phyloP scores from a whole-genome alignment of 495 filamentous ascomycete genomes.

The Tuber microsphaerosporum region DNA sequence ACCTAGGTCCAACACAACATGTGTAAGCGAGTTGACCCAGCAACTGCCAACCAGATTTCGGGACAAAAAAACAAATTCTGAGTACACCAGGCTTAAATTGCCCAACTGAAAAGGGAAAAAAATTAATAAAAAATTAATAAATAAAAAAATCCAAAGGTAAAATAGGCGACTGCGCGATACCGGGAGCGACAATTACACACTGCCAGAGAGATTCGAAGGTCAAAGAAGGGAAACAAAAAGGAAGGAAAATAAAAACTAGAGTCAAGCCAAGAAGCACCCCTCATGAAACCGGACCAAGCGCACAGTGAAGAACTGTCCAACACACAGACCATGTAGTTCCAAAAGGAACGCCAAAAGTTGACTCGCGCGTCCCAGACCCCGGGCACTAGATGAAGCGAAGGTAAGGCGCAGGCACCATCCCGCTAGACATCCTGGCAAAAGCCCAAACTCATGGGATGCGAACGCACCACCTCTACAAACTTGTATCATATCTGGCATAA shows the following conservation, averaged over 20 bases:
- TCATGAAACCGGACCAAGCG: slow-evolving; percentile 28
- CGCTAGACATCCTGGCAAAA: slow-evolving; percentile 36
- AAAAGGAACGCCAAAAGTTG: slow-evolving; percentile 34
- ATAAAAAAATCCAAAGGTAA: slow-evolving; percentile 15
- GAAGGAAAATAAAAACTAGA: not conserved
- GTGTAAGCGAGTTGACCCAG: slow-evolving; percentile 32
- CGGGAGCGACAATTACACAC: not conserved
- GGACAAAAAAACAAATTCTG: slow-evolving; percentile 33
- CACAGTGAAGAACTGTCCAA: not conserved
- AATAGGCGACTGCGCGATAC: not conserved
- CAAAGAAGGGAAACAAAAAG: not conserved
- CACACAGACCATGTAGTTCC: slow-evolving; percentile 34
- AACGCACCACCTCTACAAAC: slow-evolving; percentile 20
- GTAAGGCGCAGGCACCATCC: slow-evolving; percentile 37
- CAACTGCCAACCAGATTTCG: slow-evolving; percentile 35
- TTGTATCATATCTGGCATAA: slow-evolving; percentile 3
- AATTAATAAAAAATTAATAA: slow-evolving; percentile 18
- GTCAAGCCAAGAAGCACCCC: slow-evolving; percentile 8
- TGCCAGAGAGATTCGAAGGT: not conserved
- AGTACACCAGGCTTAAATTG: slow-evolving; percentile 18
- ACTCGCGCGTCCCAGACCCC: slow-evolving; percentile 35
- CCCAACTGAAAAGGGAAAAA: slow-evolving; percentile 23
- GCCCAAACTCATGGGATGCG: slow-evolving; percentile 35
- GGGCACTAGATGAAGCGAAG: slow-evolving; percentile 40
- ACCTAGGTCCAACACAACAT: slow-evolving; percentile 33